Evolutionary conservation across 768 basidiomycete species (phyloP), one percentile per base, ranked within the genome.

Genomic region (Lyophyllum shimeji): DNA sequence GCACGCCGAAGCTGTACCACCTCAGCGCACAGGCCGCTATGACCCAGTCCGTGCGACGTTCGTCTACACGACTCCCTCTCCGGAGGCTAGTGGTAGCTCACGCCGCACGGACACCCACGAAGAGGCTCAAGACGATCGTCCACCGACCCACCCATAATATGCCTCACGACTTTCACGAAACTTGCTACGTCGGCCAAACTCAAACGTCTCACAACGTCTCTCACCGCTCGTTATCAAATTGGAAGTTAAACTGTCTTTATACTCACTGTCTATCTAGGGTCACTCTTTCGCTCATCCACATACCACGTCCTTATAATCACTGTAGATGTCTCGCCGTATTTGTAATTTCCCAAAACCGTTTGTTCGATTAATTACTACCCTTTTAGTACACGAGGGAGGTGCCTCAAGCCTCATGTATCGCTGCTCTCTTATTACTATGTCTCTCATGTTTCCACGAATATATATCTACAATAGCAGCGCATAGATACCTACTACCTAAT

Each of bases 1-100:
- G 7, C 52, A 34, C 7, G 8, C 56, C 37, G 65, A 42, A 55
- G 54, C 65, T 52, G 56, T 61, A 45, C 65, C 67, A 13, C 61
- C 69, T 23, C 63, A 68, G 57, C 74, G 78, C 34, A 60, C 70
- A 49, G 75, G 80, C 53, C 76, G 81, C 49, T 82, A 82, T 60
- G 81, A 82, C 63, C 80, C 81, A 31, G 75, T 82, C 46, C 80
- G 81, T 59, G 74, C 76, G 53, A 73, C 69, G 8, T 75, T 76
- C 55, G 61, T 77, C n/a, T 71, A 75, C 58, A 62, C 72, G 34
- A 63, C 66, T 12, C 62, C 65, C 23, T 59, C 64, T 47, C 62
- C 63, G 25, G 63, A 60, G 31, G 57, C 42, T 27, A 62, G 64
- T 39, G 60, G 65, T 60, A 57, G 57, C 40, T 57, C 60, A 54